Conservation (phyloP, 352 stramenopile genomes). For the Globisporangium recalcitrans region DNA sequence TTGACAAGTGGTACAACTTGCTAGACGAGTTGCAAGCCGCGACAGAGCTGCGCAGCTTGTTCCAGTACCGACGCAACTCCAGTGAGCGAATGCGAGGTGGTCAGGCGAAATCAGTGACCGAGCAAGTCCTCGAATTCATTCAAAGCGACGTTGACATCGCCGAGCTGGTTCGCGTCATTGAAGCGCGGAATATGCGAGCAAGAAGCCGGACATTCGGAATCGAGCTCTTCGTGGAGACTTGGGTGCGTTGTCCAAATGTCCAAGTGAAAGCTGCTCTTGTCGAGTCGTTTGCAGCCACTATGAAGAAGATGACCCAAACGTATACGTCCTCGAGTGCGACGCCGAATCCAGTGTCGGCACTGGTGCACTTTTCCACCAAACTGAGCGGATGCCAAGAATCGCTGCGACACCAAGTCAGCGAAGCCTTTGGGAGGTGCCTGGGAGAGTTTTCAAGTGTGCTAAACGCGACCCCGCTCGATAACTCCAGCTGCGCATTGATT, state of each 20-base stretch:
- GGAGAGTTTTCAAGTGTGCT: constrained; percentile 27
- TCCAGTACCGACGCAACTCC: constrained; percentile 73
- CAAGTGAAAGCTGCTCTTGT: constrained; percentile 34
- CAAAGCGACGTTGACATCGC: constrained; percentile 70
- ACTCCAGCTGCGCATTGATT: constrained; percentile 25
- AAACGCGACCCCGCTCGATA: constrained; percentile 20
- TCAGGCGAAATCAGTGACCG: constrained; percentile 64
- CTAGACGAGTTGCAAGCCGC: constrained; percentile 74
- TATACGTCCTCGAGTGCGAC: constrained; percentile 20
- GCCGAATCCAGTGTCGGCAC: constrained; percentile 15
- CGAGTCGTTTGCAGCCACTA: constrained; percentile 38
- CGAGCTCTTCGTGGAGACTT: constrained; percentile 32
- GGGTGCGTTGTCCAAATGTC: constrained; percentile 22
- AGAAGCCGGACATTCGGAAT: constrained; percentile 39
- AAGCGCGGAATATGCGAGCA: constrained; percentile 42
- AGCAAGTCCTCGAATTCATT: constrained; percentile 82
- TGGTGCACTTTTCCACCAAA: constrained; percentile 53
- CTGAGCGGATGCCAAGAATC: constrained; percentile 49
- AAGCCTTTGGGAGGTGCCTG: constrained; percentile 45
- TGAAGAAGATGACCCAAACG: constrained; percentile 35
- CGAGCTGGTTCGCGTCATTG: constrained; percentile 46
- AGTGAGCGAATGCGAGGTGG: constrained; percentile 50
- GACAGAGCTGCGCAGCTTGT: constrained; percentile 60
- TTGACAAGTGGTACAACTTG: constrained; percentile 80
- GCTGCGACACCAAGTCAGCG: constrained; percentile 38